Conservation (phyloP, 306 rosid species). For the Mimosa bimucronata region DNA sequence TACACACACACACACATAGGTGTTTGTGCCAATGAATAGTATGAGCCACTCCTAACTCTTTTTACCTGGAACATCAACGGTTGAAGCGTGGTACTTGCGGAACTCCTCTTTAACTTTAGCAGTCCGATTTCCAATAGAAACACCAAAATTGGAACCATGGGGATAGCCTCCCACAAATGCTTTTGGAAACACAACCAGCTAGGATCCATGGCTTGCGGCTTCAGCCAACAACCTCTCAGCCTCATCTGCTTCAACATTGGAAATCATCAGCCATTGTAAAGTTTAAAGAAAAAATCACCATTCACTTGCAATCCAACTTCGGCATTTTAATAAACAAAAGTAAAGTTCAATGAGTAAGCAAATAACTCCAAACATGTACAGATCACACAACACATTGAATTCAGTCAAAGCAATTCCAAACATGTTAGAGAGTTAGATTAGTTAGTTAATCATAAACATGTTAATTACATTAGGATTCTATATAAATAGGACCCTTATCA, state of each 20-base stretch:
- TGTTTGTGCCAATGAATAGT: neutral
- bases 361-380: neutral
- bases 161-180: conserved; percentile 97
- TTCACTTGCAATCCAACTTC: neutral
- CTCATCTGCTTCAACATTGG: conserved; percentile 55
- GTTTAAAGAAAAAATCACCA: neutral
- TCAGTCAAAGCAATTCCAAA: conserved; percentile 7
- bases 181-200: conserved; percentile 92
- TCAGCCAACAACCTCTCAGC: conserved; percentile 91
- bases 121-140: conserved; percentile 66
- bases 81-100: conserved; percentile 76
- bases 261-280: neutral
- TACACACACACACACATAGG: too few relatives aligned
- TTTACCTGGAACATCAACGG: conserved; percentile 90
- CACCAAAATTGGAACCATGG: conserved; percentile 80
- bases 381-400: neutral
- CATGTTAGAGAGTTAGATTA: too few relatives aligned
- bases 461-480: too few relatives aligned
- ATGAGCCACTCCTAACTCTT: neutral
- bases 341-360: neutral
- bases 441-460: too few relatives aligned
- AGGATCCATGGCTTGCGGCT: conserved; percentile 83
- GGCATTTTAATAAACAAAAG: conserved; percentile 9
- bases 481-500: too few relatives aligned
- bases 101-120: conserved; percentile 86